Percentiles rank a stretch among this genome's conserved stretches.
Conservation (phyloP, 306 rosid genomes). For the Cucumis cinereus region DNA sequence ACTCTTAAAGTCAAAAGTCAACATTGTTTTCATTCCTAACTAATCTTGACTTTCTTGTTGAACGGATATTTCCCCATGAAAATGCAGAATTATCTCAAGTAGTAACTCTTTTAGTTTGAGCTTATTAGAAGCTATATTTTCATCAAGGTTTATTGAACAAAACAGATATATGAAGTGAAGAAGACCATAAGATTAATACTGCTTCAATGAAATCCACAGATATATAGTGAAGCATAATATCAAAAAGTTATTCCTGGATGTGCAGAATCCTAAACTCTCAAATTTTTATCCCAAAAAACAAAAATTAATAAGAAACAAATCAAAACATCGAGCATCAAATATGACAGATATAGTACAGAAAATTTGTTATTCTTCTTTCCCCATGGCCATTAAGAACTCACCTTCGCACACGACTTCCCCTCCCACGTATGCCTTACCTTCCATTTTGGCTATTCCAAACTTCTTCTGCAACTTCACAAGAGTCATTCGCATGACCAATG, state of each 20-base stretch:
- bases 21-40: background rate
- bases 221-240: background rate
- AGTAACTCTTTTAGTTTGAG: background rate
- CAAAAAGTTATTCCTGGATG: background rate
- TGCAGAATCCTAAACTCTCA: slow-evolving; percentile 1
- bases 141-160: background rate
- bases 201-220: background rate
- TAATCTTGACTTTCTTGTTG: background rate
- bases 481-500: slow-evolving; percentile 88
- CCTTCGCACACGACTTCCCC: slow-evolving; percentile 92
- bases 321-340: background rate
- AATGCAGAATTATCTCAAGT: background rate
- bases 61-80: background rate
- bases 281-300: background rate
- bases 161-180: background rate
- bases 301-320: background rate
- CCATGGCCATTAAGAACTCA: slow-evolving; percentile 74
- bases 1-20: background rate
- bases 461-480: slow-evolving; percentile 71
- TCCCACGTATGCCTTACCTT: slow-evolving; percentile 86
- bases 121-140: background rate
- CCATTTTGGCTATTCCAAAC: slow-evolving; percentile 89
- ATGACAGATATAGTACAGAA: background rate
- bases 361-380: slow-evolving; percentile 18
- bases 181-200: background rate